Evolutionary conservation across 768 basidiomycete genomes (phyloP).

Genomic region (Psilocybe cubensis): DNA sequence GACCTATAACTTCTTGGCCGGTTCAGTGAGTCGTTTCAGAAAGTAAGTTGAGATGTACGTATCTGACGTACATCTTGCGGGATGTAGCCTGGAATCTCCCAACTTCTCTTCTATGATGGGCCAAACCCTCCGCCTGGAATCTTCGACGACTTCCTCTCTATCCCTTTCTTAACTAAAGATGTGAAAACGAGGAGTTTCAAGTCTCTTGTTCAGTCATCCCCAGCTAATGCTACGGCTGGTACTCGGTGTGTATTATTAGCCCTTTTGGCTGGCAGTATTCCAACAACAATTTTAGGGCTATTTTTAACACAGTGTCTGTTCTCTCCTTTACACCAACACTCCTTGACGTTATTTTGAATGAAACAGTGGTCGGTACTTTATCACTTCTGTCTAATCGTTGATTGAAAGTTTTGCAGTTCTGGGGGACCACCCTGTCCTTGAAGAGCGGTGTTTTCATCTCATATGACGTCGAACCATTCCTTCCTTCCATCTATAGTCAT

Average conservation of each 20-base stretch:
- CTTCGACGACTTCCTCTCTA: slow-evolving; percentile 54
- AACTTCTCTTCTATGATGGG: slow-evolving; percentile 61
- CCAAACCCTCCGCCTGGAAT: slow-evolving; percentile 52
- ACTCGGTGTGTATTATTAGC: slow-evolving; percentile 17
- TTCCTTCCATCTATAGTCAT: slow-evolving; percentile 40
- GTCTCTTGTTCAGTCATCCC: slow-evolving; percentile 41
- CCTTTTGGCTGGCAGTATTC: background rate
- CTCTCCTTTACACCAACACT: slow-evolving; percentile 35
- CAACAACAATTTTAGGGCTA: slow-evolving; percentile 21
- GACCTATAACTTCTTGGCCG: slow-evolving; percentile 42
- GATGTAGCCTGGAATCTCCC: slow-evolving; percentile 22
- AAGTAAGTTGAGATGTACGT: background rate
- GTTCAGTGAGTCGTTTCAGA: slow-evolving; percentile 31
- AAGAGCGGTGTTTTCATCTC: slow-evolving; percentile 32
- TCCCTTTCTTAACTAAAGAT: slow-evolving; percentile 41
- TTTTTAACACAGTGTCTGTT: slow-evolving; percentile 48
- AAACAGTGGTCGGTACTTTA: slow-evolving; percentile 39
- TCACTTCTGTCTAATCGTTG: background rate
- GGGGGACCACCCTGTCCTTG: slow-evolving; percentile 36
- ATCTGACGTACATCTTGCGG: background rate
- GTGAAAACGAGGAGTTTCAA: slow-evolving; percentile 42
- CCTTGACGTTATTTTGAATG: slow-evolving; percentile 44
- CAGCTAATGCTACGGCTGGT: slow-evolving; percentile 36
- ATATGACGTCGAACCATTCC: slow-evolving; percentile 56
- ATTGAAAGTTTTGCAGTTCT: slow-evolving; percentile 30